Base-by-base conservation (phyloP, 176 grass and related monocot species). In the Echinochloa phyllopogon region DNA sequence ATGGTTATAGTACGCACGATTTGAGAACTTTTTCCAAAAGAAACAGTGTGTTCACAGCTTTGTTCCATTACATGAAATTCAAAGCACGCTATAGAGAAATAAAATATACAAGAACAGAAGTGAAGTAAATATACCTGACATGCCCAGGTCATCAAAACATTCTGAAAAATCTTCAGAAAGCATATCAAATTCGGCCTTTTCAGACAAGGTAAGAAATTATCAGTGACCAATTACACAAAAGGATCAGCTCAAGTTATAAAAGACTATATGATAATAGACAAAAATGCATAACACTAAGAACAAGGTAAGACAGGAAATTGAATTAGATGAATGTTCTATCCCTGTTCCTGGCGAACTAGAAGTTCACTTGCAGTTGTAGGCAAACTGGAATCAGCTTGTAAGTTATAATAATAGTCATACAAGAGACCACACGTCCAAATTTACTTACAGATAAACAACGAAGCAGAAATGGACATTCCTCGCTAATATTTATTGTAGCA, bases 111-210 rank as follows among this genome's bases (percentile, higher is more conserved):
- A 14, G 13, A 76, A 89, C 63, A 8, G 44, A 69, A 53, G 52
- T 33, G 25, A 73, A 50, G 59, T 78, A 89, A 88, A 66, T 77
- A 82, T 91, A 97, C 94, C 94, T 94, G 83, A 37, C 73, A 85
- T 57, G 55, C 83, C 81, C 68, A 97, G 75, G 72, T 89, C 88
- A 86, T 90, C 76, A 43, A 91, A 87, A 65, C 91, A 94, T 75
- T 91, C 95, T 76, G 88, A 98, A 88, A 91, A 98, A 79, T 95
- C 92, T 84, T 98, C 95, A 20, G 95, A 95, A 21, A 95, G 88
- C 86, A 82, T 86, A 76, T 93, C 92, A 88, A 98, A 98, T 87
- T 93, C 90, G 90, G 59, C 82, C 95, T 98, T 91, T 74, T 65
- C 56, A 86, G 36, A 75, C 29, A 66, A 79, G 16, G 39, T 25